Evolutionary conservation across 176 grass and related monocot species (phyloP), one percentile per base, ranked within the genome.

Genomic region (Lolium rigidum): DNA sequence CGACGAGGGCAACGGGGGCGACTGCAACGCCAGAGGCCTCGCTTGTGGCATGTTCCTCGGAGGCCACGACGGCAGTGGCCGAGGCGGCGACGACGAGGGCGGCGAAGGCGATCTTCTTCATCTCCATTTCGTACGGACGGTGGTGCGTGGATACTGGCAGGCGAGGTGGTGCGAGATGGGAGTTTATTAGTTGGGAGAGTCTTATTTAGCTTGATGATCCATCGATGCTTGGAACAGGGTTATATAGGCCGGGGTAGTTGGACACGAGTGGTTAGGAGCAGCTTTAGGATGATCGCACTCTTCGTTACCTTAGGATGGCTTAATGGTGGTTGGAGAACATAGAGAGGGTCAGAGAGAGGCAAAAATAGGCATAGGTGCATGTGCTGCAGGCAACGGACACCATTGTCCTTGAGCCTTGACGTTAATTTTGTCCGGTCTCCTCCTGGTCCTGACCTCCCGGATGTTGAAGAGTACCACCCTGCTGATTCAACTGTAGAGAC

Each of bases 71-170:
- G 47, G 72, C 72, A 46, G 47, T 51, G 72, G 72, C 72, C 46
- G 72, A 75, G 72, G 72, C 72, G 7, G 72, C 24, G 14, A 2
- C 72, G 14, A 51, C 0, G 22, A 75, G 46, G 72, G 24, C 72
- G 14, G 72, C 72, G 72, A 75, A 75, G 72, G 72, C 72, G 72
- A 75, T 75, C 47, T 75, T 75, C 72, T 75, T 75, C 72, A 75
- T 75, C 47, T 75, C 72, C 47, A 75, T 75, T 52, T 75, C 1
- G 14, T 16, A 52, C 1, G 22, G 47, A 26, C 13, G 22, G 47
- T 28, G 72, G 72, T 51, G 47, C 3, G 22, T 17, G 22, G 22
- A 28, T 8, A 26, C 22, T 6, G 26, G 26, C 26, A 28, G 47
- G 24, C 13, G 72, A 52, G 22, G 7, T 75, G 47, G 4, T 0